Evolutionary conservation across 306 rosid genomes (phyloP), one percentile per base, ranked within the genome.

Genomic region (Rubus idaeus): DNA sequence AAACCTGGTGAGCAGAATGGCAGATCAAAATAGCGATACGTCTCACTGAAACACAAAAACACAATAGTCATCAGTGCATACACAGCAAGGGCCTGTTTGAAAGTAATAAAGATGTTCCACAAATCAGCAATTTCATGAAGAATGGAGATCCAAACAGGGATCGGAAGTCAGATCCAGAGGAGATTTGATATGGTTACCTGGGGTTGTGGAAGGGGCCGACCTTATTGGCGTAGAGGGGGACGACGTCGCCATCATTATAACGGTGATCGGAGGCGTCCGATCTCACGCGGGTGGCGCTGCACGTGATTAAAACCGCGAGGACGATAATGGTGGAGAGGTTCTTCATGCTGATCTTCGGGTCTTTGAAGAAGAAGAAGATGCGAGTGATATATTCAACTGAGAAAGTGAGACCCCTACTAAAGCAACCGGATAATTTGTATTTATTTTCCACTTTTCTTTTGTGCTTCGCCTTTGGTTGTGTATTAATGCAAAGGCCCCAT

Each of bases 201-300:
- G 96, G 96, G 73, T 91, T 91, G 88, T 91, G 96, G 80, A 91
- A 91, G 50, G 96, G 96, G 37, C 96, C 96, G 47, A 91, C 96
- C 84, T 91, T 91, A 75, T 91, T 91, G 77, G 96, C 91, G 87
- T 91, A 91, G 42, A 91, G 90, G 30, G 96, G 96, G 64, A 91
- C 93, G 16, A 50, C 0, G 5, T 89, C 93, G 26, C 84, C 88
- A 1, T 88, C 91, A 68, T 70, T 79, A 89, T 82, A 91, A 74
- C 90, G 91, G 75, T 91, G 91, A 79, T 91, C 79, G 75, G 96
- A 91, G 74, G 79, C 86, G 58, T 89, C 93, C 12, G 96, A 91
- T 83, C 88, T 86, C 5, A 91, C 93, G 45, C 4, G 82, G 76
- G 78, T 75, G 52, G 61, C 83, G 23, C 4, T 62, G 35, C 78